Percentiles rank a stretch among this genome's conserved stretches.
phyloP scores from a whole-genome alignment of 176 grass and related monocot species.

The Typha latifolia region DNA sequence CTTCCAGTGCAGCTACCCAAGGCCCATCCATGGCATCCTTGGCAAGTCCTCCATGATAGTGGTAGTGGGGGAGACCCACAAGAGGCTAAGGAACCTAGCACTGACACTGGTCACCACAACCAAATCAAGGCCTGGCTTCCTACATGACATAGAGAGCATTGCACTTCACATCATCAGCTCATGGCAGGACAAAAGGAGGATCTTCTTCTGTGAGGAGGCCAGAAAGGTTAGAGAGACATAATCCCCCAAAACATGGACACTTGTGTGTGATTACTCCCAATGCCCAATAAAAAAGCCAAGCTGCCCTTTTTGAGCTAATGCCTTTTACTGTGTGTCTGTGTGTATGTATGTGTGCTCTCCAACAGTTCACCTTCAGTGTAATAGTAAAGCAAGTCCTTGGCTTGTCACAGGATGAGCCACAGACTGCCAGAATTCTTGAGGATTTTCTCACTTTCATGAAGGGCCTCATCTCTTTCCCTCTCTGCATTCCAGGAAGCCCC shows the following conservation, averaged over 20 bases:
- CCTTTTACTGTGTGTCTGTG: neutral
- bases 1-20: constrained; percentile 88
- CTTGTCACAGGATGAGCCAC: constrained; percentile 58
- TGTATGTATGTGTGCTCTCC: neutral
- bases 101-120: constrained; percentile 64
- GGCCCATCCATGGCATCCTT: constrained; percentile 75
- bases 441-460: constrained; percentile 93
- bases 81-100: constrained; percentile 58
- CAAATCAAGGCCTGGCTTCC: constrained; percentile 61
- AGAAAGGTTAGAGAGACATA: constrained; percentile 54
- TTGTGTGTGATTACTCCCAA: neutral
- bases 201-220: constrained; percentile 66
- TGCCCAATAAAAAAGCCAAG: no score
- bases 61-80: constrained; percentile 78
- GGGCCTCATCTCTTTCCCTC: constrained; percentile 87
- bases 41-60: constrained; percentile 91
- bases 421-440: constrained; percentile 62
- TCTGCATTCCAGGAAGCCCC: constrained; percentile 70
- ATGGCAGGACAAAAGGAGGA: constrained; percentile 22
- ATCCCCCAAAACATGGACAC: constrained; percentile 31
- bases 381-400: constrained; percentile 96
- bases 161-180: constrained; percentile 45
- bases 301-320: neutral
- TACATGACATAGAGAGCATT: constrained; percentile 66
- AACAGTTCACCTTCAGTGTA: constrained; percentile 86